Percentiles rank a stretch among this genome's conserved stretches.
Evolutionary conservation across 768 basidiomycete genomes (phyloP).

Genomic region (Termitomyces sp.): DNA sequence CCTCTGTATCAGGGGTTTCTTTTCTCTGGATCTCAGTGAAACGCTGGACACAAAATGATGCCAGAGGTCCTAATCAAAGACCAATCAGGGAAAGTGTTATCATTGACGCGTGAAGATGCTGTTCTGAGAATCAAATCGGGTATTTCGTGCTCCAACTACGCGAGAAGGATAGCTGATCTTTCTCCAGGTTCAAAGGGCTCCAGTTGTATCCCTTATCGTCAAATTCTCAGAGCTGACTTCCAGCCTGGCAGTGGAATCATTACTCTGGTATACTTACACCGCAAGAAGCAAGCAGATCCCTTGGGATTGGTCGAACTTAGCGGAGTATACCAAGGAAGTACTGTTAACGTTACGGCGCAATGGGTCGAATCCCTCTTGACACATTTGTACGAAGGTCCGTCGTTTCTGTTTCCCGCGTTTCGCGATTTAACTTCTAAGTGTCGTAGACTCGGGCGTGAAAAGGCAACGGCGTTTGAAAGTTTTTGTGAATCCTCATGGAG

Average conservation of each 20-base stretch:
- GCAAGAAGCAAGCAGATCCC: conserved; percentile 32
- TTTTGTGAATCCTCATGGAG: conserved; percentile 76
- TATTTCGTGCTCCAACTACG: not conserved
- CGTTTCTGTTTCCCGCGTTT: not conserved
- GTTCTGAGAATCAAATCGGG: conserved; percentile 13
- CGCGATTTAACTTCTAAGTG: not conserved
- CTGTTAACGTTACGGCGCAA: conserved; percentile 27
- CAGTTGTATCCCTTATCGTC: conserved; percentile 32
- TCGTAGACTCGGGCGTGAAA: conserved; percentile 41
- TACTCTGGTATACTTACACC: conserved; percentile 47
- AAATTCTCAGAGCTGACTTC: conserved; percentile 51
- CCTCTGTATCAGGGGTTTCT: not conserved
- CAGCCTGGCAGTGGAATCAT: conserved; percentile 26
- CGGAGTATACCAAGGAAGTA: conserved; percentile 33
- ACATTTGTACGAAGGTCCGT: conserved; percentile 57
- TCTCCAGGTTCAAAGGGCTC: conserved; percentile 11
- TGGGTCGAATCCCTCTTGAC: conserved; percentile 56
- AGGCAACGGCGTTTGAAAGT: conserved; percentile 55
- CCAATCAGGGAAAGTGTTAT: conserved; percentile 6
- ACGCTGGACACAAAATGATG: not conserved
- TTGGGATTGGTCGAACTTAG: conserved; percentile 35
- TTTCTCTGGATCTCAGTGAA: not conserved
- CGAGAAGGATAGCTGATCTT: not conserved
- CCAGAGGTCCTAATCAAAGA: conserved; percentile 11
- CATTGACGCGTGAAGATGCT: conserved; percentile 11